Evolutionary conservation across 768 basidiomycete species (phyloP), one percentile per base, ranked within the genome.

Genomic region (Xanthoconium stramineum): DNA sequence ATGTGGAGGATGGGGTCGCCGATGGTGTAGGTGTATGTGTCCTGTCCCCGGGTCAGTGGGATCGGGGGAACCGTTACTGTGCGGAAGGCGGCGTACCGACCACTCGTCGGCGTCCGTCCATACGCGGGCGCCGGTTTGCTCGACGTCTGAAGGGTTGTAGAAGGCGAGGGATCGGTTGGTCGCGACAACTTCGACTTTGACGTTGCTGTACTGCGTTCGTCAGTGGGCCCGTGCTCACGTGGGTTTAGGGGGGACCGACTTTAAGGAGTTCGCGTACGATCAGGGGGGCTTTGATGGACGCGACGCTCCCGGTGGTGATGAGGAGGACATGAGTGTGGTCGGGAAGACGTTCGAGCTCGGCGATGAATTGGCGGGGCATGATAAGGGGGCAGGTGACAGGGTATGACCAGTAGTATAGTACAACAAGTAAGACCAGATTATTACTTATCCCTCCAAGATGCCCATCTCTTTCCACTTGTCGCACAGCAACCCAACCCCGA

Each of bases 1-100:
- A 98, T 98, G 71, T 99, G 97, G 29, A 98, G 79, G 53, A 98
- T 96, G 0, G 94, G 93, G 63, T 98, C 89, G 1, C 94, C 91
- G 46, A 95, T 83, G 57, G 80, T 81, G 66, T 83, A 91, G 63
- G 79, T 80, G 24, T 76, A 91, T 64, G 79, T 80, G 24, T 76
- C 80, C 94, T 95, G 67, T 19, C 32, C 47, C 15, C 24, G 10
- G 17, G 30, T 10, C 24, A 12, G 10, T 17, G 20, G 17, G 15
- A n/a, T 14, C 5, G 30, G 11, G 5, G 13, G 2, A 8, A 15
- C 24, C 24, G 24, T 24, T 4, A 4, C 24, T 24, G 24, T 24
- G 5, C 2, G 28, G 0, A 30, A 14, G 30, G 17, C 2, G 24
- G 17, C 90, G 53, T 71, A 96, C 95, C 39, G 77, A 78, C 95